Evolutionary conservation across 2,329 filamentous ascomycete species (phyloP).

Genomic region (Ceratocystis alfenasii): DNA sequence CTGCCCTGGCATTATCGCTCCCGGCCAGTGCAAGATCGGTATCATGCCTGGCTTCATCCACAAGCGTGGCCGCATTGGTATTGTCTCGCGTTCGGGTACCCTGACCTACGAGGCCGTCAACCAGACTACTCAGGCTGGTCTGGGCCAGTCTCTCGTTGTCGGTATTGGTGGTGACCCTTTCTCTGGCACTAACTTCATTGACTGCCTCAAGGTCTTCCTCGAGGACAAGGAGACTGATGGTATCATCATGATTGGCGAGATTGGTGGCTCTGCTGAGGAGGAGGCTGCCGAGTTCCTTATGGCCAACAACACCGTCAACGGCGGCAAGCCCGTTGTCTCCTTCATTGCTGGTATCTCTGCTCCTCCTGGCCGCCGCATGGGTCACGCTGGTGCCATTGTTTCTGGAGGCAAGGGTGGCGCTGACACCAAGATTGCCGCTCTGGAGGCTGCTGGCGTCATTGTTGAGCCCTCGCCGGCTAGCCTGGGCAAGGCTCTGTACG

Average conservation of each 20-base stretch:
- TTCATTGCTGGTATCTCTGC: conserved; percentile 99
- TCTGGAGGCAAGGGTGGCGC: conserved; percentile 95
- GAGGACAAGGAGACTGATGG: conserved; percentile 93
- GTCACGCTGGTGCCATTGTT: conserved; percentile 96
- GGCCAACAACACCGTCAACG: conserved; percentile 75
- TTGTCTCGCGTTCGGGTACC: conserved; percentile 95
- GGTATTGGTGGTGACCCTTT: conserved; percentile 98
- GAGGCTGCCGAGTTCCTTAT: conserved; percentile 94
- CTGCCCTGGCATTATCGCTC: conserved; percentile 92
- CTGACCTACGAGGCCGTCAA: conserved; percentile 99
- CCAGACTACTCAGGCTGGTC: conserved; percentile 93
- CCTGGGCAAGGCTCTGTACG: conserved; percentile 85
- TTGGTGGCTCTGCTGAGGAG: conserved; percentile 93
- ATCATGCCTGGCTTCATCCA: conserved; percentile 99
- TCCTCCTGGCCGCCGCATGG: conserved; percentile 92
- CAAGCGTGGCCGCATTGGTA: conserved; percentile 97
- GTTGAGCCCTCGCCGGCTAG: conserved; percentile 89
- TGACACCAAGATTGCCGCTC: conserved; percentile 92
- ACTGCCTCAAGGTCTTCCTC: conserved; percentile 95
- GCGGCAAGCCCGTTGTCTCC: conserved; percentile 83
- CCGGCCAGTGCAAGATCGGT: conserved; percentile 97
- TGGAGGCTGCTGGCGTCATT: conserved; percentile 85
- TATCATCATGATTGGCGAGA: conserved; percentile 99
- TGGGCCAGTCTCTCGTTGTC: conserved; percentile 95
- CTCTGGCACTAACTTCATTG: conserved; percentile 98